Base-by-base conservation (phyloP, 179 eudicot species). In the Drosera spatulata region DNA sequence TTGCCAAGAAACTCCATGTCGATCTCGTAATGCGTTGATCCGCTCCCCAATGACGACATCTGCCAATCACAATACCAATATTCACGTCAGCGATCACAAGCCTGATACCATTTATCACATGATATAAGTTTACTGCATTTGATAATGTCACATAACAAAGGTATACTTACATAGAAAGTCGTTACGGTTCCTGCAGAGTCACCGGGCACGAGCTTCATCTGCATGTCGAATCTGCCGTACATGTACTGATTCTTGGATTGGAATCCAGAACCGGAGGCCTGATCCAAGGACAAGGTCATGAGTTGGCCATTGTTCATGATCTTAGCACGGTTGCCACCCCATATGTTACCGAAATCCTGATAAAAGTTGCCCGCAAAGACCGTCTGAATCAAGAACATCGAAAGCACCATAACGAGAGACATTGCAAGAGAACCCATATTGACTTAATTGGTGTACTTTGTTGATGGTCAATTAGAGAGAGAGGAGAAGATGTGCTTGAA, bases 121-220 rank as follows among this genome's bases (percentile, higher is more conserved):
- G 10, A 45, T 10, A 10, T 22, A 22, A 22, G 33, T 22, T 22
- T 22, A 22, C 33, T 22, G 33, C 33, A 22, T 22, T 22, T 22
- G 33, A 45, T 45, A 45, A 45, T 10, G 49, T 45, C 7, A 45
- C 49, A 6, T 6, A 45, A 45, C 7, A 45, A 45, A 50, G n/a
- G 5, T 10, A 10, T 33, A 63, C 66, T 63, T 63, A 55, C 66
- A 12, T 63, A 63, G 22, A 15, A 63, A 1, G 60, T 63, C 22
- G 66, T 63, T 3, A 63, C 66, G 9, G 66, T 63, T 41, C 66
- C 66, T 22, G 66, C 66, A 54, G 66, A 63, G 38, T 63, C 55
- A 6, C 60, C 66, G 13, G 66, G 53, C 42, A 63, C 66, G 33
- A 22, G 33, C 33, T 22, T 22, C 33, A 22, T 22, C 33, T 22